A percentile compares a stretch with the other conserved stretches of the same genome.
phyloP scores from a whole-genome alignment of 306 rosid genomes.

The Abrus pulchellus region DNA sequence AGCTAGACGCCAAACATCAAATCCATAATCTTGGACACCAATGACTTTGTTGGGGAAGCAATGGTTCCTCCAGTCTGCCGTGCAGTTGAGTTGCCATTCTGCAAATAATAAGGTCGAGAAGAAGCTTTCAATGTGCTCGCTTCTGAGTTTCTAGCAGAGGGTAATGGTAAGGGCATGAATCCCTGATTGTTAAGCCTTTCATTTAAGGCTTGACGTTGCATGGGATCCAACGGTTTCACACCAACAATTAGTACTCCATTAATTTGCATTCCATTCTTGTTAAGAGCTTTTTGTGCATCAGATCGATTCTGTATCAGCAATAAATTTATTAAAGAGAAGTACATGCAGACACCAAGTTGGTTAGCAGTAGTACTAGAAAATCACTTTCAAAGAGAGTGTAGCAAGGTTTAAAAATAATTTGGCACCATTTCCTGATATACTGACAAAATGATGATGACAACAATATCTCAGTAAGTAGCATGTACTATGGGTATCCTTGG shows the following conservation, averaged over 20 bases:
- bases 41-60: constrained; percentile 94
- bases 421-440: constrained; percentile 1
- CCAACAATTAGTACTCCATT: constrained; percentile 92
- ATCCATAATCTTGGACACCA: constrained; percentile 89
- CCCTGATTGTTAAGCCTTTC: constrained; percentile 78
- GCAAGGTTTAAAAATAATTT: not conserved
- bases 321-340: constrained; percentile 18
- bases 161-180: constrained; percentile 76
- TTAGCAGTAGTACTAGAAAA: constrained; percentile 7
- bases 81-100: constrained; percentile 66
- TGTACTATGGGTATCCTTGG: not conserved
- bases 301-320: constrained; percentile 75
- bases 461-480: not conserved
- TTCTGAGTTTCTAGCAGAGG: constrained; percentile 67
- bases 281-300: constrained; percentile 92
- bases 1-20: constrained; percentile 91
- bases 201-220: constrained; percentile 82
- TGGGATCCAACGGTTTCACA: constrained; percentile 93
- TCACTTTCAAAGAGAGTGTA: not conserved
- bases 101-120: constrained; percentile 72
- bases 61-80: constrained; percentile 84
- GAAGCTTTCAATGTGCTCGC: constrained; percentile 58
- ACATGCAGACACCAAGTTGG: constrained; percentile 17
- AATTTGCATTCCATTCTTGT: constrained; percentile 89
- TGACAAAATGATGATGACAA: not conserved